Evolutionary conservation across 805 yeast species (phyloP).

Genomic region (Saccharomycopsis vini): DNA sequence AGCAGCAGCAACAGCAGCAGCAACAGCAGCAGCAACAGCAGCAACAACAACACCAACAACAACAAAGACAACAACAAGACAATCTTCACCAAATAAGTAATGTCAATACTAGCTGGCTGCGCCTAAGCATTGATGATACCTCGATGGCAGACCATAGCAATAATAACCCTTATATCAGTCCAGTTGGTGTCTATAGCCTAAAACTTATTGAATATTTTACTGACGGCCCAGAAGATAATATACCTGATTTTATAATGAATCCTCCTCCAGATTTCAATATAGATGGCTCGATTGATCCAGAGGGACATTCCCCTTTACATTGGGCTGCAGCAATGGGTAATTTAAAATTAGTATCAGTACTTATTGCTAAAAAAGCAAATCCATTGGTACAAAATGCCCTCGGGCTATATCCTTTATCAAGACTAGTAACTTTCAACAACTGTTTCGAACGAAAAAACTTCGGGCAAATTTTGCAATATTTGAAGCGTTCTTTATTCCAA

Average conservation of each 20-base stretch:
- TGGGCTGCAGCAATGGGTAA: slow-evolving; percentile 84
- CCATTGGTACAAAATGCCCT: slow-evolving; percentile 41
- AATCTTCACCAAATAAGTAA: too few relatives aligned
- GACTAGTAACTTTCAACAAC: slow-evolving; percentile 62
- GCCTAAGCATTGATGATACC: too few relatives aligned
- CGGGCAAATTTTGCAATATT: slow-evolving; percentile 45
- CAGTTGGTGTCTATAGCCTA: neutral
- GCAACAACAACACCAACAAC: neutral
- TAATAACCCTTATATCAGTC: too few relatives aligned
- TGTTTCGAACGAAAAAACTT: slow-evolving; percentile 59
- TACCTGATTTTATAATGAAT: slow-evolving; percentile 31
- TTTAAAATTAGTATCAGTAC: slow-evolving; percentile 45
- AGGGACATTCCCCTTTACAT: slow-evolving; percentile 74
- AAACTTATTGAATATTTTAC: slow-evolving; percentile 16
- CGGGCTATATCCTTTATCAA: slow-evolving; percentile 65
- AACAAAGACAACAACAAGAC: too few relatives aligned
- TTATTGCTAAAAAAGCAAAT: slow-evolving; percentile 51
- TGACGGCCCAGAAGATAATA: slow-evolving; percentile 21
- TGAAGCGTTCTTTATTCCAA: slow-evolving; percentile 57
- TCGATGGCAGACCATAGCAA: too few relatives aligned
- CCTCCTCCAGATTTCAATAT: slow-evolving; percentile 61
- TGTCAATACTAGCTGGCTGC: too few relatives aligned
- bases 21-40: slow-evolving; percentile 8
- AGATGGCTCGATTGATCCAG: slow-evolving; percentile 64
- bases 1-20: slow-evolving; percentile 18